Base-by-base conservation (phyloP, 2,329 filamentous ascomycete species). In the Alternaria brassicicola region DNA sequence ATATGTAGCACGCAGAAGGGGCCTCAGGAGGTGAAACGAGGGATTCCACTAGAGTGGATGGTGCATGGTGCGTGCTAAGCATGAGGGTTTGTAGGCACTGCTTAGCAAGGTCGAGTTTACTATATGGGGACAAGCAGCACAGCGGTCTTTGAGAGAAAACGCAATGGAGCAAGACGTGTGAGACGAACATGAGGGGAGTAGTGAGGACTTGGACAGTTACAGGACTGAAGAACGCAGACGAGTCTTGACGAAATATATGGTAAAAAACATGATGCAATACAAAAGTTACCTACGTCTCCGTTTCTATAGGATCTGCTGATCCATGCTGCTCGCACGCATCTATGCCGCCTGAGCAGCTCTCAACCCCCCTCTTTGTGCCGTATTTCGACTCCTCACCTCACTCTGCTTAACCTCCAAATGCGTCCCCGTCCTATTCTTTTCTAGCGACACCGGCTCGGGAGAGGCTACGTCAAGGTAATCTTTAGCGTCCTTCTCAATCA, bases 371-470 rank as follows among this genome's bases (percentile, higher is more conserved):
- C 64, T 59, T 38, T 63, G 50, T 2, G 63, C 63, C 35, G 56
- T 63, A 10, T 59, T 67, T 12, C 70, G 60, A 42, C 55, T 74
- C 55, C 68, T 62, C 1, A 76, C 59, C 59, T 75, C 71, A 36
- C 61, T 63, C 41, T 67, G 61, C 55, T 65, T 61, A 1, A 75
- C 68, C 52, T 74, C 68, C 33, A 76, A 48, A 63, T 73, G 69
- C 17, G 59, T 64, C 15, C 62, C 63, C 5, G 36, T 57, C n/a
- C 46, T 61, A n/a, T 41, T 66, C 63, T 67, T 68, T 48, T 69
- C 65, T 13, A 71, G 41, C 35, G 61, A 57, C 8, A 74, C 59
- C 12, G 60, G 53, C 7, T 56, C 61, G n/a, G 51, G 28, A 1
- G 57, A 39, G 8, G 54, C 55, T n/a, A 51, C 53, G 9, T 54